These are phyloP conservation scores for Ochetophila trinervis DNA, from an alignment of 306 rosid species.

Conservation along the genomic window DNA sequence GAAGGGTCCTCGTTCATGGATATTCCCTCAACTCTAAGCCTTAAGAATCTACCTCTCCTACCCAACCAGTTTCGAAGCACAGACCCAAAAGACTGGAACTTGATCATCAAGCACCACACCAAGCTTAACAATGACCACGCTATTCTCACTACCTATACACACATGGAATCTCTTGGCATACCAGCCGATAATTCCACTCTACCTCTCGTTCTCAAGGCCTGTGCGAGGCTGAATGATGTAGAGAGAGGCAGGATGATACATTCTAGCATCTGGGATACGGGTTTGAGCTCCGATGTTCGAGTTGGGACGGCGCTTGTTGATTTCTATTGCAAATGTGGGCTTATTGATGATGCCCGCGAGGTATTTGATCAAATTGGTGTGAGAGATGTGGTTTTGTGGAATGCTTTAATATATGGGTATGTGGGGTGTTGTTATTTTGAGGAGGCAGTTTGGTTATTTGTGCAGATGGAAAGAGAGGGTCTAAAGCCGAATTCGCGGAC, in stretches of 20 bases:
- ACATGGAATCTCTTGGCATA: constrained; percentile 39
- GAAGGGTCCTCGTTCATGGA: constrained; percentile 16
- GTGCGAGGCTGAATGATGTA: constrained; percentile 28
- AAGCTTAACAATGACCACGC: constrained; percentile 43
- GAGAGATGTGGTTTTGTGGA: constrained; percentile 46
- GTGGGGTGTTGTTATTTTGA: constrained; percentile 30
- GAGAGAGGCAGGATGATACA: constrained; percentile 40
- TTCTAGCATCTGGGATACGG: constrained; percentile 19
- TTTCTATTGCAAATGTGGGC: constrained; percentile 40
- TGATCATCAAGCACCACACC: constrained; percentile 35
- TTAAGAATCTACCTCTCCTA: constrained; percentile 13
- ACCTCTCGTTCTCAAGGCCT: constrained; percentile 49
- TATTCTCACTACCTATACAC: constrained; percentile 40
- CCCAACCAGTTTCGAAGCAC: constrained; percentile 13
- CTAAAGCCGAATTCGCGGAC: constrained; percentile 36
- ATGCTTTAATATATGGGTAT: constrained; percentile 41
- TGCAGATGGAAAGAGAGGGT: constrained; percentile 36
- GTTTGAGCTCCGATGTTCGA: constrained; percentile 28
- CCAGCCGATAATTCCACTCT: constrained; percentile 29
- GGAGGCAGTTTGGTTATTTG: constrained; percentile 32
- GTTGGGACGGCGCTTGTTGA: constrained; percentile 48
- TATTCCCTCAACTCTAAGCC: constrained; percentile 8
- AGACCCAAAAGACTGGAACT: constrained; percentile 35
- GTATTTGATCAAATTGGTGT: constrained; percentile 41
- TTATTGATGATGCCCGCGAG: constrained; percentile 29